Base-by-base conservation (phyloP, 2,329 filamentous ascomycete genomes). In the Aspergillus brunneoviolaceus region DNA sequence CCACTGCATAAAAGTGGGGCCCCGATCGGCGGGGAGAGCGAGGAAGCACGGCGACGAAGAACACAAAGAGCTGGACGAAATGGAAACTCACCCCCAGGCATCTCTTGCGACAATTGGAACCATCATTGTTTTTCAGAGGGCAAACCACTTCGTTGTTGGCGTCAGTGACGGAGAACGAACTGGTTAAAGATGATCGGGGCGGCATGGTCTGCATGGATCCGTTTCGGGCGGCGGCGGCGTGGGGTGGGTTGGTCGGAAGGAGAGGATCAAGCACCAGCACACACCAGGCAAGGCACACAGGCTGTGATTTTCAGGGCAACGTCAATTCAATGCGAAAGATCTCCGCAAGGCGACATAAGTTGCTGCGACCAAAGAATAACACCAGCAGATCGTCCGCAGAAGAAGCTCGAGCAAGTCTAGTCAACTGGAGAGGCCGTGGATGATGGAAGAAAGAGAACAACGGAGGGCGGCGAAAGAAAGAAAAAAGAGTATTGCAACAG, bases 131-230 rank as follows among this genome's bases (percentile, higher is more conserved):
- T 74, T 88, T 88, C 78, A 99, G 83, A 68, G 95, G 95, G 80
- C 95, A 99, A 73, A 97, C 91, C 74, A 99, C 95, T 80, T 98
- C 94, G 78, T 96, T 96, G 78, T 91, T 94, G 77, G 89, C 86
- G 82, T 96, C 92, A 52, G 91, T 91, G 72, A 96, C 90, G 68
- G 92, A 93, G 78, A 96, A 96, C 67, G 92, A 95, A 74, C 90
- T 91, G 65, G 91, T 95, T 74, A 96, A 84, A 68, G 91, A 89
- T 71, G 90, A 87, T 84, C 91, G 88, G 74, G 92, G 92, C 80
- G 93, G 92, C 93, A 96, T 96, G 80, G 80, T 82, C 76, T 81
- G 77, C 79, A 79, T 78, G 70, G 76, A 75, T 65, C 67, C 63
- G 65, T 66, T 67, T 55, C 58, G 60, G 61, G 63, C 58, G 60